phyloP scores from a whole-genome alignment of 495 filamentous ascomycete species.

The Tuber borchii region DNA sequence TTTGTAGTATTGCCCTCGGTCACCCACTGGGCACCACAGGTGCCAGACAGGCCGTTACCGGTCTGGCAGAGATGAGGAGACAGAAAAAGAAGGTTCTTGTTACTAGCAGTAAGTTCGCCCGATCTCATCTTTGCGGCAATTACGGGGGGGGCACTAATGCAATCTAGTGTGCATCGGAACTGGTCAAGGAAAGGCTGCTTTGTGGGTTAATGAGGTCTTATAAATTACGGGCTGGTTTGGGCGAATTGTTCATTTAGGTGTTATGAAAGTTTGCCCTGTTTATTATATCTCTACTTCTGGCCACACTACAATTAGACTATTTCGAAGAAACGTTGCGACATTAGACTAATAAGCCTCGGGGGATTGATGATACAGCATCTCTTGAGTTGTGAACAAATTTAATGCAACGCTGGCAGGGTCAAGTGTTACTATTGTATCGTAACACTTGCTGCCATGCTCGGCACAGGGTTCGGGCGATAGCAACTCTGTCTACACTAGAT shows the following conservation, averaged over 20 bases:
- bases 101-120: conserved; percentile 60
- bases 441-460: background rate
- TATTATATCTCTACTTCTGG: background rate
- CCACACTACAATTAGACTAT: background rate
- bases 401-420: background rate
- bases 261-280: background rate
- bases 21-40: conserved; percentile 80
- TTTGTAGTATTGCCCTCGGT: conserved; percentile 57
- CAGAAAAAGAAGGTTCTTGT: conserved; percentile 76
- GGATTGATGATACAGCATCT: background rate
- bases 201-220: conserved; percentile 63
- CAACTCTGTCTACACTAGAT: background rate
- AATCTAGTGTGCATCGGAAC: conserved; percentile 54
- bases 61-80: conserved; percentile 70
- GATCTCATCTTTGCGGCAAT: background rate
- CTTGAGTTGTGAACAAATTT: background rate
- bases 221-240: conserved; percentile 13
- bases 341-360: background rate
- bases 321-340: background rate
- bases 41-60: conserved; percentile 71
- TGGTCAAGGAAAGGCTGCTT: conserved; percentile 72
- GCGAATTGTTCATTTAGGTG: background rate
- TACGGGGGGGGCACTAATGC: background rate
- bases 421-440: background rate
- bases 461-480: too few species aligned